phyloP scores from a whole-genome alignment of 345 rosid genomes.

The Salix viminalis region DNA sequence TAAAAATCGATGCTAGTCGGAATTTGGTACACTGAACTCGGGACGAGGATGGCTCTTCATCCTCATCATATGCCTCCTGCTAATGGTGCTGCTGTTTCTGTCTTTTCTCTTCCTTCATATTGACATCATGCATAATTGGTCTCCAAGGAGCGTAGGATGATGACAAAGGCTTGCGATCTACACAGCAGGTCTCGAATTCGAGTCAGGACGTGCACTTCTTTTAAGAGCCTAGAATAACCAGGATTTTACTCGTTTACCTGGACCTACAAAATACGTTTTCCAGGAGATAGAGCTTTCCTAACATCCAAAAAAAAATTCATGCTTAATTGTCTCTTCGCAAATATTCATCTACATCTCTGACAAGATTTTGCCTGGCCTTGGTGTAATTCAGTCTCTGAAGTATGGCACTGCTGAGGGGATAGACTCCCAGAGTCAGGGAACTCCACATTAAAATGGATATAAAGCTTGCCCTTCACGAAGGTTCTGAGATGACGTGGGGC shows the following conservation, averaged over 20 bases:
- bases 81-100: slow-evolving; percentile 27
- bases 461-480: slow-evolving; percentile 72
- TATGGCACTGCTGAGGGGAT: slow-evolving; percentile 47
- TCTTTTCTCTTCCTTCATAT: slow-evolving; percentile 58
- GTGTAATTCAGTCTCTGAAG: slow-evolving; percentile 49
- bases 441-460: slow-evolving; percentile 59
- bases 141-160: too few species aligned
- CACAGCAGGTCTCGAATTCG: too few species aligned
- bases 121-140: slow-evolving; percentile 40
- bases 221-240: too few species aligned
- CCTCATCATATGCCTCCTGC: slow-evolving; percentile 66
- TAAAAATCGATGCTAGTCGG: not conserved
- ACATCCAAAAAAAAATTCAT: too few species aligned
- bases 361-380: slow-evolving; percentile 40
- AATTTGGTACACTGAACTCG: slow-evolving; percentile 52
- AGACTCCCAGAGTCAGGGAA: slow-evolving; percentile 47
- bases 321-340: slow-evolving; percentile 66
- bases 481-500: slow-evolving; percentile 72
- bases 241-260: too few species aligned
- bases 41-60: slow-evolving; percentile 26
- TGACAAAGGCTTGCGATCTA: too few species aligned
- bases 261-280: too few species aligned
- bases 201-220: too few species aligned
- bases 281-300: too few species aligned
- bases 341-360: slow-evolving; percentile 70